Percentiles rank a stretch among this genome's conserved stretches.
Evolutionary conservation across 208 protist genomes (phyloP).

Genomic region (Acanthamoeba culbertsoni): DNA sequence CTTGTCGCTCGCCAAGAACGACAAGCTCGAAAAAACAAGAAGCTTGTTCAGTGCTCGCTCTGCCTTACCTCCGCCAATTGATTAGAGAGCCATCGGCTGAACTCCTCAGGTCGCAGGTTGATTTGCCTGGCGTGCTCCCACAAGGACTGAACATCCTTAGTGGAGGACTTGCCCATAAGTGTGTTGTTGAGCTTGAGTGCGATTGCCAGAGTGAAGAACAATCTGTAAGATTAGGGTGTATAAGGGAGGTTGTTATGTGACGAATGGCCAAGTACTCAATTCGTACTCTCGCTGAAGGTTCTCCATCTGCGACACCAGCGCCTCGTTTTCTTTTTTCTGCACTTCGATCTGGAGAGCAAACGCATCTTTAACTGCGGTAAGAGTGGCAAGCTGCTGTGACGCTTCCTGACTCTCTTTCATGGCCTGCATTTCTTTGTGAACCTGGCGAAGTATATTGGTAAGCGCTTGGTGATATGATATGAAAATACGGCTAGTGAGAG

Average conservation of each 20-base stretch:
- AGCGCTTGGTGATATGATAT: no score
- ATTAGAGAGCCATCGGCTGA: not conserved
- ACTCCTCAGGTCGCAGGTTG: not conserved
- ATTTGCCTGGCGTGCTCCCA: not conserved
- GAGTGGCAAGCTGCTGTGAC: not conserved
- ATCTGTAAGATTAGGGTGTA: not conserved
- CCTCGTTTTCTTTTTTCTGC: slow-evolving; percentile 21
- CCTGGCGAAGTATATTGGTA: not conserved
- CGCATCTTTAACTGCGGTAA: slow-evolving; percentile 1
- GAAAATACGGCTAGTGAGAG: not conserved
- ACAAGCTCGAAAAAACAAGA: not conserved
- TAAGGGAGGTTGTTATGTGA: no score
- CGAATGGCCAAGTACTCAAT: no score
- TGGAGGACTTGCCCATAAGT: not conserved
- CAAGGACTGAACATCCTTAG: not conserved
- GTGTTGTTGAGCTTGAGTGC: not conserved
- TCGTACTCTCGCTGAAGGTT: not conserved
- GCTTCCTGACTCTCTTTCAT: not conserved
- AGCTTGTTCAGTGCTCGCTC: not conserved
- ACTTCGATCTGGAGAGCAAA: not conserved
- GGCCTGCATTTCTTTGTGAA: not conserved
- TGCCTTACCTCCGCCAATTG: not conserved
- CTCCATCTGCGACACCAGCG: not conserved
- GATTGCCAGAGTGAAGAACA: not conserved
- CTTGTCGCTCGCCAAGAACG: not conserved